Percentiles rank a stretch among this genome's conserved stretches.
phyloP scores from a whole-genome alignment of 2,329 filamentous ascomycete genomes.

The Aspergillus ochraceoroseus region DNA sequence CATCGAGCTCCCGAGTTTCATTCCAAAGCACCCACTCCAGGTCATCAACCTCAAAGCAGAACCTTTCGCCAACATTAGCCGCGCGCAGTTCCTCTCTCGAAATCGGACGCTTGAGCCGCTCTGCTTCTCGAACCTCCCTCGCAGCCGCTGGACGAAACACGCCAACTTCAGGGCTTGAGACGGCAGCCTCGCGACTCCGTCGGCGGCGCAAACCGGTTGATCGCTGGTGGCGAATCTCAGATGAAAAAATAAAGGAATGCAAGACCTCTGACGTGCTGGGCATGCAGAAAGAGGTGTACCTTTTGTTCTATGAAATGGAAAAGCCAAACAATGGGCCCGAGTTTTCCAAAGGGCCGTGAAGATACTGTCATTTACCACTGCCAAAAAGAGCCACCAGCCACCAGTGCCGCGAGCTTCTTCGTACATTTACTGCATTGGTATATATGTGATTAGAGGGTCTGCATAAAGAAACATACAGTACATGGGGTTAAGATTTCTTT shows the following conservation, averaged over 20 bases:
- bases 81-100: conserved; percentile 27
- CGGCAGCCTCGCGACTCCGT: conserved; percentile 42
- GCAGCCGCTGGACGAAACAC: conserved; percentile 24
- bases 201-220: conserved; percentile 62
- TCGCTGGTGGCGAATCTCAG: conserved; percentile 96
- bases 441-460: too few species aligned
- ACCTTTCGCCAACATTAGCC: conserved; percentile 23
- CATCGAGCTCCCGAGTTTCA: conserved; percentile 33
- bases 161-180: conserved; percentile 24
- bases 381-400: neutral
- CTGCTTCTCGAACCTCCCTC: conserved; percentile 23
- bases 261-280: conserved; percentile 85
- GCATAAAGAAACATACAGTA: too few species aligned
- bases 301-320: conserved; percentile 92
- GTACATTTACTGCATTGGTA: too few species aligned
- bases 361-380: too few species aligned
- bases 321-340: conserved; percentile 28
- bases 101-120: conserved; percentile 25
- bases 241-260: conserved; percentile 92
- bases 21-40: conserved; percentile 31
- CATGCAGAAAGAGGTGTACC: conserved; percentile 94
- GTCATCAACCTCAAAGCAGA: conserved; percentile 26
- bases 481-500: too few species aligned
- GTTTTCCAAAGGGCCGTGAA: neutral
- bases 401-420: too few species aligned